phyloP scores from a whole-genome alignment of 73 alveolate species.

The Diophrys appendiculata region DNA sequence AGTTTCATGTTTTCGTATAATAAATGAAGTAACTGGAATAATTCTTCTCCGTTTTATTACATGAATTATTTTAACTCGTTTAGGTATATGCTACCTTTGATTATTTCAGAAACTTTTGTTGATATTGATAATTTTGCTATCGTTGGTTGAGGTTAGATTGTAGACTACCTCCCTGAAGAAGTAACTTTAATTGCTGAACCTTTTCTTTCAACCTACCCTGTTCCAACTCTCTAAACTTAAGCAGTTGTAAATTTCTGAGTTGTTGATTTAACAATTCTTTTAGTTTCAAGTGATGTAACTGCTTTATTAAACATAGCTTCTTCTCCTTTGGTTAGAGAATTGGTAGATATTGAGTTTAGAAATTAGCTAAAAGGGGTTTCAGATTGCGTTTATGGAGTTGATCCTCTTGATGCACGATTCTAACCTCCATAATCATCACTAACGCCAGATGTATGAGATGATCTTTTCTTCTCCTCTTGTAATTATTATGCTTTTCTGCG shows the following conservation, averaged over 20 bases:
- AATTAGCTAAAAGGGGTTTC: slow-evolving; percentile 7
- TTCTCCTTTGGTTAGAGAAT: not conserved
- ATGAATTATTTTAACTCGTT: too few relatives aligned
- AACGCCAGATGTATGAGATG: slow-evolving; percentile 7
- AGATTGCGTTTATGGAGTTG: too few relatives aligned
- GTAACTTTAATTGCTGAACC: not conserved
- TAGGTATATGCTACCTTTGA: not conserved
- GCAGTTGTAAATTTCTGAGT: not conserved
- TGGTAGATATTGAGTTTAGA: not conserved
- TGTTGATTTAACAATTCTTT: not conserved
- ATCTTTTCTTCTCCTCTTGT: not conserved
- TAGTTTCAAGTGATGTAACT: not conserved
- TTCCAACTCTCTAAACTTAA: not conserved
- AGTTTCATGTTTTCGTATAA: slow-evolving; percentile 67
- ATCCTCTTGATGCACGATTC: slow-evolving; percentile 35
- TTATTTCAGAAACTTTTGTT: not conserved
- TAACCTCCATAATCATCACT: not conserved
- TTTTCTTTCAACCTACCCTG: not conserved
- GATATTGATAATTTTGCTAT: not conserved
- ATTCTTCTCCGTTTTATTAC: not conserved
- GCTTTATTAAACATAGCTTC: not conserved
- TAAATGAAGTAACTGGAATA: slow-evolving; percentile 43
- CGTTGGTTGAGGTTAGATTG: not conserved
- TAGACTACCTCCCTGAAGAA: not conserved
- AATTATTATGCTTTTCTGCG: not conserved